phyloP scores from a whole-genome alignment of 129 eudicot species.

The Lactuca saligna region DNA sequence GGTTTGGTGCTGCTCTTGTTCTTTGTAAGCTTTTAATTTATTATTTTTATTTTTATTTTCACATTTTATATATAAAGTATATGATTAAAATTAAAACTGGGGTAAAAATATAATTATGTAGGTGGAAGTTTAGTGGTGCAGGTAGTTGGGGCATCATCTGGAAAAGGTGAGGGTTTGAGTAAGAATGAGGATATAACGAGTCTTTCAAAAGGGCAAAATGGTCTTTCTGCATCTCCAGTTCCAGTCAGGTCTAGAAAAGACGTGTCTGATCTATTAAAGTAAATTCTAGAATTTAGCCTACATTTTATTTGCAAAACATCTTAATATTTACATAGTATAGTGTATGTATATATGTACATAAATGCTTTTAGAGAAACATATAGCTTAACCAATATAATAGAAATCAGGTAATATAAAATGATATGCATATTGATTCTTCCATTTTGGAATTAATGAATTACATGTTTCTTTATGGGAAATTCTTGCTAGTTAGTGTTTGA shows the following conservation, averaged over 20 bases:
- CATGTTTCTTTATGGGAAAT: too few species aligned
- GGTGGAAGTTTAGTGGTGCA: constrained; percentile 88
- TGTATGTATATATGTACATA: neutral
- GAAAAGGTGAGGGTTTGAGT: constrained; percentile 6
- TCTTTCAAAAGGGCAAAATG: constrained; percentile 39
- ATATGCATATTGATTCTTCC: too few species aligned
- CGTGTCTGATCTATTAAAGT: constrained; percentile 34
- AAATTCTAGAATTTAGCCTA: neutral
- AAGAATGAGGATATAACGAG: constrained; percentile 27
- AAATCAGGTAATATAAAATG: neutral
- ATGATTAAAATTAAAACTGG: neutral
- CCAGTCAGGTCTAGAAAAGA: constrained; percentile 49
- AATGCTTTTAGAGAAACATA: neutral
- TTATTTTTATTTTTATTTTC: neutral
- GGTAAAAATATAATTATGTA: constrained; percentile 20
- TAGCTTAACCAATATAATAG: neutral
- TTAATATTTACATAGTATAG: constrained; percentile 3
- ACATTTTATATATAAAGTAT: too few species aligned
- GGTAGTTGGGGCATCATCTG: constrained; percentile 62
- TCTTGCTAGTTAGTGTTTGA: too few species aligned
- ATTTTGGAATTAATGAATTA: too few species aligned
- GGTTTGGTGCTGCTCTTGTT: constrained; percentile 89
- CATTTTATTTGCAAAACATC: neutral
- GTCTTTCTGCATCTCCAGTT: constrained; percentile 53
- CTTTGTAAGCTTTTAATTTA: constrained; percentile 43